Percentiles rank a stretch among this genome's conserved stretches.
Conservation (phyloP, 2,329 filamentous ascomycete species). For the Metarhizium robertsii region DNA sequence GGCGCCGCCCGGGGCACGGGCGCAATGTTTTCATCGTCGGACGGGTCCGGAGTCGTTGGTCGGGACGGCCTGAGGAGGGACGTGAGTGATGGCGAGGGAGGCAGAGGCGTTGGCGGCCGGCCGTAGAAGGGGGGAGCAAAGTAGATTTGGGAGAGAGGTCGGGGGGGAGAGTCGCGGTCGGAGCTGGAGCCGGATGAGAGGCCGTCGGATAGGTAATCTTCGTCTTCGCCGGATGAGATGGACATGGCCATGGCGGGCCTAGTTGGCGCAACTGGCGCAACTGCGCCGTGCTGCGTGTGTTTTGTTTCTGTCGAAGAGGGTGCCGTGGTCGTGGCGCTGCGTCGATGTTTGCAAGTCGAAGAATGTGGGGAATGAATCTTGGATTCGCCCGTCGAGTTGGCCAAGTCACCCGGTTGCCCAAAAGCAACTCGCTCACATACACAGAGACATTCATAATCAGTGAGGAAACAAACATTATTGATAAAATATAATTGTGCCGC, state of each 20-base stretch:
- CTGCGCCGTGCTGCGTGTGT: neutral
- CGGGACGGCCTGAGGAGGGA: conserved; percentile 82
- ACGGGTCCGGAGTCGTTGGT: conserved; percentile 88
- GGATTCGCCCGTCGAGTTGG: no score
- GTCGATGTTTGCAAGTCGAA: no score
- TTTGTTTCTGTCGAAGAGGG: neutral
- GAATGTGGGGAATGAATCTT: no score
- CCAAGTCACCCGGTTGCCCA: no score
- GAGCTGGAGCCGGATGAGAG: conserved; percentile 19
- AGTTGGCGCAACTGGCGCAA: neutral
- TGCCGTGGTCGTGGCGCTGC: neutral
- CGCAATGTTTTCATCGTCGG: conserved; percentile 78
- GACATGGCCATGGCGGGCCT: conserved; percentile 17
- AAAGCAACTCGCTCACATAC: no score
- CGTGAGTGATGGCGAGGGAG: conserved; percentile 85
- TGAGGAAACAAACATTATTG: no score
- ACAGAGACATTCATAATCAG: no score
- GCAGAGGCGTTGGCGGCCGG: conserved; percentile 86
- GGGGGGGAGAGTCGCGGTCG: conserved; percentile 28
- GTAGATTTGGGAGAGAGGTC: conserved; percentile 41
- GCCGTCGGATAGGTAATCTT: conserved; percentile 26
- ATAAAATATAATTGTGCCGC: neutral
- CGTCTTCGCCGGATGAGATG: conserved; percentile 24
- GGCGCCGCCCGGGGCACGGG: conserved; percentile 80
- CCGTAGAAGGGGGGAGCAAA: conserved; percentile 90